Evolutionary conservation across 345 rosid genomes (phyloP).

Genomic region (Acer campestre): DNA sequence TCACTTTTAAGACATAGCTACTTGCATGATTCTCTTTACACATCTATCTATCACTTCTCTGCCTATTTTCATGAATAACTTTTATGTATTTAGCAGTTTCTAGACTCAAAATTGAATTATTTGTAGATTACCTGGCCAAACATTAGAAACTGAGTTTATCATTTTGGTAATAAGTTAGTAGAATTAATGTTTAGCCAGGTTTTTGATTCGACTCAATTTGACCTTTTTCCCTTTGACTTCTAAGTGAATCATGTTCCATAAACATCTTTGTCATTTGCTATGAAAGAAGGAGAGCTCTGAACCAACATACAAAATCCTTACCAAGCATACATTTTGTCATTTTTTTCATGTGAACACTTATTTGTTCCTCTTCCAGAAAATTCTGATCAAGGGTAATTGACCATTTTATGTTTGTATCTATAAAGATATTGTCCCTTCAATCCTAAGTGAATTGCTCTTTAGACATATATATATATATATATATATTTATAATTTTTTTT

Average conservation of each 20-base stretch:
- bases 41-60: background rate
- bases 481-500: background rate
- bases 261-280: background rate
- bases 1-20: background rate
- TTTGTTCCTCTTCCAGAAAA: background rate
- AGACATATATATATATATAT: background rate
- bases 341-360: background rate
- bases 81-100: background rate
- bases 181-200: background rate
- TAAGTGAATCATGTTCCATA: background rate
- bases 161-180: background rate
- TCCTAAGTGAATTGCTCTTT: background rate
- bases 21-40: background rate
- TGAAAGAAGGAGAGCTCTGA: background rate
- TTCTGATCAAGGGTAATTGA: background rate
- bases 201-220: background rate
- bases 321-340: background rate
- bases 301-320: background rate
- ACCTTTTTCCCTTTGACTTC: background rate
- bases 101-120: background rate
- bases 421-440: background rate
- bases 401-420: background rate
- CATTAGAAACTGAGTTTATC: background rate
- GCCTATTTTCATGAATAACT: background rate
- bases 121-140: background rate